Evolutionary conservation across 1,284 basidiomycete genomes (phyloP).

Genomic region (Boletus sp.): DNA sequence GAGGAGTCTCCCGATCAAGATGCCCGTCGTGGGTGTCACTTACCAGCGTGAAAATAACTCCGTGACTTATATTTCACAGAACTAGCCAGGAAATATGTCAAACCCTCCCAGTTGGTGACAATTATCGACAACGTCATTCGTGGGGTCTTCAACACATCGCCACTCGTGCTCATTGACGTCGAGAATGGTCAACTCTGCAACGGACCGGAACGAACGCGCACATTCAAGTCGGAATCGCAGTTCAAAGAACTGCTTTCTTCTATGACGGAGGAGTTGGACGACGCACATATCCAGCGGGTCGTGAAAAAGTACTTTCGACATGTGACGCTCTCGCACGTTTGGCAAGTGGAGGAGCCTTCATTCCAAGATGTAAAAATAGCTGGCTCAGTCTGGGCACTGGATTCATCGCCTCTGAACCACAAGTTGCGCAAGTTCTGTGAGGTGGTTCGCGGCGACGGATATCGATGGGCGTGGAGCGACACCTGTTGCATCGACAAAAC

Average conservation of each 20-base stretch:
- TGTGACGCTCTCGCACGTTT: slow-evolving; percentile 14
- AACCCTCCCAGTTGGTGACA: neutral
- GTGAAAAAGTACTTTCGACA: slow-evolving; percentile 11
- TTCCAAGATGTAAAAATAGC: slow-evolving; percentile 7
- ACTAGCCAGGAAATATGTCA: neutral
- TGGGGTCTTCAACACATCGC: neutral
- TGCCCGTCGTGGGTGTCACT: neutral
- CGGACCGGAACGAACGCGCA: neutral
- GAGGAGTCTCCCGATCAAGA: neutral
- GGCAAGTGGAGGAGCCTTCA: slow-evolving; percentile 4
- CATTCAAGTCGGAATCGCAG: slow-evolving; percentile 7
- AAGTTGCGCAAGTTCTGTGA: slow-evolving; percentile 7
- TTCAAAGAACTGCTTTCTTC: slow-evolving; percentile 6
- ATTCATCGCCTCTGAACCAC: neutral
- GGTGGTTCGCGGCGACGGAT: neutral
- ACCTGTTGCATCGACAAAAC: slow-evolving; percentile 11
- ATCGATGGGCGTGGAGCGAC: slow-evolving; percentile 9
- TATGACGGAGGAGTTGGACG: neutral
- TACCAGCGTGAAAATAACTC: too few species aligned
- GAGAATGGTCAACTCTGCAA: slow-evolving; percentile 10
- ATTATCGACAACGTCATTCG: neutral
- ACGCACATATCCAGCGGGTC: neutral
- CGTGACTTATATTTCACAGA: neutral
- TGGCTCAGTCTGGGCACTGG: neutral
- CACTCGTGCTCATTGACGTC: neutral